A percentile compares a stretch with the other conserved stretches of the same genome.
Evolutionary conservation across 257 asterid species (phyloP).

Genomic region (Nicotiana paniculata): DNA sequence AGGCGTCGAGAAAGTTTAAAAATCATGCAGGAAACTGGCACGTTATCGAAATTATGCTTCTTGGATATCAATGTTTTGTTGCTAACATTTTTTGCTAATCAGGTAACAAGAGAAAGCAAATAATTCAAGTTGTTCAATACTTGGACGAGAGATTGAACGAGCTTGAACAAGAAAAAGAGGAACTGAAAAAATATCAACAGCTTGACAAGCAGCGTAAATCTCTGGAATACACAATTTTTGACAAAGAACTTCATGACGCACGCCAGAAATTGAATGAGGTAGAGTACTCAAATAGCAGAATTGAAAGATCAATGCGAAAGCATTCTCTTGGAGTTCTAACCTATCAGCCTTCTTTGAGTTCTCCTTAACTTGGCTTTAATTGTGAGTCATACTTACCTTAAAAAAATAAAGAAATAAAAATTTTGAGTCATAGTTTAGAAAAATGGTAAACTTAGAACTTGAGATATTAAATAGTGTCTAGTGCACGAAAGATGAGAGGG

Average conservation of each 20-base stretch:
- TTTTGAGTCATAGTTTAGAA: background rate
- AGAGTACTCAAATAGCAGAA: background rate
- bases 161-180: slow-evolving; percentile 99
- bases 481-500: background rate
- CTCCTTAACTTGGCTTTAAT: background rate
- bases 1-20: slow-evolving; percentile 98
- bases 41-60: slow-evolving; percentile 25
- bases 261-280: slow-evolving; percentile 80
- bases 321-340: background rate
- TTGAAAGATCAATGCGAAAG: background rate
- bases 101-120: slow-evolving; percentile 93
- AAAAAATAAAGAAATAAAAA: background rate
- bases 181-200: slow-evolving; percentile 81
- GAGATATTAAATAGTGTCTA: background rate
- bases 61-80: slow-evolving; percentile 8
- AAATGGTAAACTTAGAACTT: background rate
- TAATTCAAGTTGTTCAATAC: slow-evolving; percentile 96
- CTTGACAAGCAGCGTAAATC: slow-evolving; percentile 92
- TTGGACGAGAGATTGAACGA: slow-evolving; percentile 92
- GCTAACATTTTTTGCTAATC: slow-evolving; percentile 26
- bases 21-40: slow-evolving; percentile 96
- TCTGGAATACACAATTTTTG: slow-evolving; percentile 82
- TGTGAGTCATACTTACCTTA: background rate
- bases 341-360: background rate
- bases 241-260: slow-evolving; percentile 94